Evolutionary conservation across 768 basidiomycete species (phyloP).

Genomic region (Lepiota venenata): DNA sequence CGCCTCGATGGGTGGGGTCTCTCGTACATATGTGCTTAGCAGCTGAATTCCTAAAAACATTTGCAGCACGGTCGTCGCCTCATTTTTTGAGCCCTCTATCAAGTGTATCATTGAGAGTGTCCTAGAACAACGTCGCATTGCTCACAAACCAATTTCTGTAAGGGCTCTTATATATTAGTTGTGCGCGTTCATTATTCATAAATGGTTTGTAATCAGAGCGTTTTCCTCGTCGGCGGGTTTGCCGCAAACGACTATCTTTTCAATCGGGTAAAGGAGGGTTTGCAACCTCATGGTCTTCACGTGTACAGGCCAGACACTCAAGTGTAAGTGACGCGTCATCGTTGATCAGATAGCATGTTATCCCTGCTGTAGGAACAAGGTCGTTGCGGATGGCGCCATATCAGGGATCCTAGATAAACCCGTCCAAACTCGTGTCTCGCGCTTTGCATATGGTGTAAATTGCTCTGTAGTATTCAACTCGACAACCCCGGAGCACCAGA

Average conservation of each 20-base stretch:
- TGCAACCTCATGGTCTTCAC: conserved; percentile 34
- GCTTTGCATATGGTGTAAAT: conserved; percentile 44
- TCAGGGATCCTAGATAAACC: conserved; percentile 43
- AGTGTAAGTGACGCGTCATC: conserved; percentile 37
- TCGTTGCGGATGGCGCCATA: conserved; percentile 50
- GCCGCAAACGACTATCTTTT: conserved; percentile 57
- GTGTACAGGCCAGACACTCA: conserved; percentile 51
- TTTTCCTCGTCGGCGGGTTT: conserved; percentile 57
- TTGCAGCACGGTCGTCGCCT: conserved; percentile 25
- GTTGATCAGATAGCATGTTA: background rate
- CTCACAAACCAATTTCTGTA: conserved; percentile 23
- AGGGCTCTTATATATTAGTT: background rate
- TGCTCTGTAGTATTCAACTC: conserved; percentile 33
- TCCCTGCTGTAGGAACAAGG: conserved; percentile 30
- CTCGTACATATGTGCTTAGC: background rate
- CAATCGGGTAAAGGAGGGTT: conserved; percentile 32
- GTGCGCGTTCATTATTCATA: background rate
- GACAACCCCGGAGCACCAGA: conserved; percentile 35
- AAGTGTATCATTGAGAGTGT: conserved; percentile 25
- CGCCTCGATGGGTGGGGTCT: conserved; percentile 32
- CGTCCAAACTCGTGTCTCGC: conserved; percentile 45
- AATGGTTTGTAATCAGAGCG: conserved; percentile 5
- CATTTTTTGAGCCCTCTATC: conserved; percentile 28
- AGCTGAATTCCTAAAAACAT: background rate
- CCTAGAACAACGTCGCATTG: conserved; percentile 12